phyloP scores from a whole-genome alignment of 352 stramenopile species.

The Phytopythium boreale region DNA sequence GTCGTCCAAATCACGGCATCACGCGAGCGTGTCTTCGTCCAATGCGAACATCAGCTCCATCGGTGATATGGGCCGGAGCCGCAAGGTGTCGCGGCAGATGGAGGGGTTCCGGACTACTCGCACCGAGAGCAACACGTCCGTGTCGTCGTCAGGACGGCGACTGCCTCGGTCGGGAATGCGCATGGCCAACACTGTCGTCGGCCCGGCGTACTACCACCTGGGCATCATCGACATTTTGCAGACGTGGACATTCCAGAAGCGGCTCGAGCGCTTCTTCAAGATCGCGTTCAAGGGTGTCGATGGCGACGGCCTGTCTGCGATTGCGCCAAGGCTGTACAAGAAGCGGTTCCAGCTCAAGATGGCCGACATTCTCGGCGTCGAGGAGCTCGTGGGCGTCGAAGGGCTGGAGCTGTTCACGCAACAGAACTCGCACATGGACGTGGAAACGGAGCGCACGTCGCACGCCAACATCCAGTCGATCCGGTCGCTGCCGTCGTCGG shows the following conservation, averaged over 20 bases:
- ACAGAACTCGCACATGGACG: conserved; percentile 88
- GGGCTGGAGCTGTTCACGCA: conserved; percentile 71
- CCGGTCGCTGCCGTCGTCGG: conserved; percentile 57
- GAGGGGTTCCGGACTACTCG: conserved; percentile 32
- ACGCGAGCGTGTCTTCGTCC: conserved; percentile 60
- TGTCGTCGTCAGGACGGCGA: conserved; percentile 60
- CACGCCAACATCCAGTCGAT: conserved; percentile 66
- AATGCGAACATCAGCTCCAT: conserved; percentile 16
- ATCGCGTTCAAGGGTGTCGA: conserved; percentile 82
- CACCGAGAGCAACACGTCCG: conserved; percentile 60
- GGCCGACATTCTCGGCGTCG: conserved; percentile 81
- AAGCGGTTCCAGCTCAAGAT: conserved; percentile 86
- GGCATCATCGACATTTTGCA: conserved; percentile 91
- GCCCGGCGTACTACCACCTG: conserved; percentile 88
- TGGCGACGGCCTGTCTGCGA: conserved; percentile 78
- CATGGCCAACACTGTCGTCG: conserved; percentile 83
- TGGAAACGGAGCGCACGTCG: conserved; percentile 64
- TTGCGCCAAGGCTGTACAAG: conserved; percentile 80
- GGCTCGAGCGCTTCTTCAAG: conserved; percentile 87
- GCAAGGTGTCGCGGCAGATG: conserved; percentile 59
- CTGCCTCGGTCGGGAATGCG: conserved; percentile 81
- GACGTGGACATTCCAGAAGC: conserved; percentile 86
- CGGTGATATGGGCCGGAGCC: conserved; percentile 14
- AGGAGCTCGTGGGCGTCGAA: conserved; percentile 56
- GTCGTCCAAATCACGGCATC: conserved; percentile 38